phyloP scores from a whole-genome alignment of 495 filamentous ascomycete genomes.

The Tuber magnatum region DNA sequence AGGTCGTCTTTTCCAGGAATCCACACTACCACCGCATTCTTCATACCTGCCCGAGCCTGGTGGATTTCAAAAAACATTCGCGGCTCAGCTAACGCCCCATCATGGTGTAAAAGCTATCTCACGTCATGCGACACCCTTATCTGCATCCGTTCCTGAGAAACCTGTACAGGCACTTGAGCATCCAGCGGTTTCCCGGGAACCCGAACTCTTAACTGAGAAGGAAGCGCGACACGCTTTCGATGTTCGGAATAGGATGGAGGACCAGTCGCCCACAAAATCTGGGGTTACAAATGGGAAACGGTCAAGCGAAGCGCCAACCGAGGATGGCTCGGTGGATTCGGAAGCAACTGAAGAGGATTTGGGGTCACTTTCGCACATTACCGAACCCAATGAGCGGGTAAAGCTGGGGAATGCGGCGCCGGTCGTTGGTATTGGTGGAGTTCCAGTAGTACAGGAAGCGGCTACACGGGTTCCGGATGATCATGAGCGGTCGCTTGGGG shows the following conservation, averaged over 20 bases:
- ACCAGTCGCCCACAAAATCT: not conserved
- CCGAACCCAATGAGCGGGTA: not conserved
- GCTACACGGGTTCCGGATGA: conserved; percentile 28
- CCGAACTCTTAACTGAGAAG: conserved; percentile 26
- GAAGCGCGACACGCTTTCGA: conserved; percentile 16
- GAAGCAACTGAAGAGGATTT: not conserved
- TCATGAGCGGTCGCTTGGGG: conserved; percentile 23
- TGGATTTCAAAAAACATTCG: conserved; percentile 16
- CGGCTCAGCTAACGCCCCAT: conserved; percentile 13
- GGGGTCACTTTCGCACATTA: not conserved
- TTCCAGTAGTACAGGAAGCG: conserved; percentile 29
- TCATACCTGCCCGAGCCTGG: conserved; percentile 34
- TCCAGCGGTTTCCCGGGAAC: conserved; percentile 7
- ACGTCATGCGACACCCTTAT: conserved; percentile 7
- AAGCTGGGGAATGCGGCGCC: conserved; percentile 16
- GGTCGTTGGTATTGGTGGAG: conserved; percentile 24
- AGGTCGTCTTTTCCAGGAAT: conserved; percentile 35
- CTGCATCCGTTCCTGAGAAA: conserved; percentile 16
- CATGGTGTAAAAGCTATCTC: conserved; percentile 10
- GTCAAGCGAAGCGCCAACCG: not conserved
- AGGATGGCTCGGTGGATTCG: not conserved
- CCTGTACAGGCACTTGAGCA: conserved; percentile 1
- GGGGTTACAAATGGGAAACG: not conserved
- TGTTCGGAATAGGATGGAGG: conserved; percentile 5
- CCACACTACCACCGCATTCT: conserved; percentile 31